A percentile compares a stretch with the other conserved stretches of the same genome.
These are phyloP conservation scores for Ceratocystis smalleyi DNA, from an alignment of 2,329 filamentous ascomycete genomes.

Conservation along the genomic window DNA sequence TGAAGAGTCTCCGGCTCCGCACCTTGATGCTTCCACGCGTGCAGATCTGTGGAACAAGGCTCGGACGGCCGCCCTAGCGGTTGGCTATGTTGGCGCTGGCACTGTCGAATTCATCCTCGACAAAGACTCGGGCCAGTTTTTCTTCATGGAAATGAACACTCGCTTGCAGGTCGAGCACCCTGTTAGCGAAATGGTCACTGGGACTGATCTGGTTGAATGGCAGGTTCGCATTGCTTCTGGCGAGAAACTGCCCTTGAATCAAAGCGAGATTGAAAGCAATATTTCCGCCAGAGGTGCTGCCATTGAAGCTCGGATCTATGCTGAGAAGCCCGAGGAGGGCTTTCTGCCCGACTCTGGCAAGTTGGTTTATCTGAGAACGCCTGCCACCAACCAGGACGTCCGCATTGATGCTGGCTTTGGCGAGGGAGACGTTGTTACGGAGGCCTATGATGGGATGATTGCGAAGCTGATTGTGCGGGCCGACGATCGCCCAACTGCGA, in stretches of 20 bases:
- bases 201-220: slow-evolving; percentile 76
- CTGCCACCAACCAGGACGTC: slow-evolving; percentile 52
- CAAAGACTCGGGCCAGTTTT: slow-evolving; percentile 65
- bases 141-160: slow-evolving; percentile 72
- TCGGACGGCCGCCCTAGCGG: slow-evolving; percentile 51
- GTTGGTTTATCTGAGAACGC: slow-evolving; percentile 67
- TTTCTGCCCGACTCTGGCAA: slow-evolving; percentile 91
- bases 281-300: slow-evolving; percentile 69
- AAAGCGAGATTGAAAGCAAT: slow-evolving; percentile 51
- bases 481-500: slow-evolving; percentile 58
- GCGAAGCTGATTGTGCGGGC: slow-evolving; percentile 90
- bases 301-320: slow-evolving; percentile 92
- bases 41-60: slow-evolving; percentile 52
- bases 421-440: slow-evolving; percentile 78
- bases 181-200: slow-evolving; percentile 59
- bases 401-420: slow-evolving; percentile 90
- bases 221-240: slow-evolving; percentile 63
- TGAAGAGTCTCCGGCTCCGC: slow-evolving; percentile 72
- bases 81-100: slow-evolving; percentile 76
- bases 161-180: slow-evolving; percentile 93
- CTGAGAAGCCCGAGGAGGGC: slow-evolving; percentile 78
- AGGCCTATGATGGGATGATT: slow-evolving; percentile 97
- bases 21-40: slow-evolving; percentile 41
- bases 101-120: slow-evolving; percentile 88
- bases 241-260: slow-evolving; percentile 40